Evolutionary conservation across 352 stramenopile genomes (phyloP), one percentile per base, ranked within the genome.

Genomic region (Elongisporangium undulatum): DNA sequence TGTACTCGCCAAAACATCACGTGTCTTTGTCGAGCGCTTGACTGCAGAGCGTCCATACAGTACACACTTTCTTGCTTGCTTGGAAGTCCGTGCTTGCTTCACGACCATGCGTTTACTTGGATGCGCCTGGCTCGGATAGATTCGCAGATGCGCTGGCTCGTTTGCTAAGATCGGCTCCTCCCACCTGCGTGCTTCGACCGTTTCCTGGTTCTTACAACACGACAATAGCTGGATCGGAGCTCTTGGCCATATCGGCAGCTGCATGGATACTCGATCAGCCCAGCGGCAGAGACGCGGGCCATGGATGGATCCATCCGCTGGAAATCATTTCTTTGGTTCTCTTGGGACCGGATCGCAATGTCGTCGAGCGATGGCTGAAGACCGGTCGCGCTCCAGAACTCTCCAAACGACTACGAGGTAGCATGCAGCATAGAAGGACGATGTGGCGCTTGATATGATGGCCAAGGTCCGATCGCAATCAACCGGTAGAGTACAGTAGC

Each of bases 151-250:
- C 29, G 9, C 8, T 41, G 29, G 29, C 29, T 41, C 29, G 29
- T 41, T 41, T 41, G 29, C 29, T 9, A 41, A 41, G 29, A 41
- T 41, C 29, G 29, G 29, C 29, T 41, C 29, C 29, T 41, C 29
- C 8, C 29, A 41, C 29, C 29, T 41, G 29, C 29, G 29, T 41
- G 29, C 29, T 41, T 41, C 5, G 29, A 9, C 24, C 24, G 24
- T 34, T 34, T 34, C 24, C 7, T 34, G 29, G 29, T 13, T 41
- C 29, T 51, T 56, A 70, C 50, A 70, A 56, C 0, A 55, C 19
- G 4, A 70, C 64, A 21, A 70, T 55, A 23, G 66, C 64, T 41
- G 29, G 29, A 51, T 70, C 60, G 56, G 66, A 70, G 3, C 64
- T 60, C 19, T 58, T 61, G 38, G 64, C 64, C 64, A 70, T 70